phyloP scores from a whole-genome alignment of 257 asterid species.

The Solanum pimpinellifolium region DNA sequence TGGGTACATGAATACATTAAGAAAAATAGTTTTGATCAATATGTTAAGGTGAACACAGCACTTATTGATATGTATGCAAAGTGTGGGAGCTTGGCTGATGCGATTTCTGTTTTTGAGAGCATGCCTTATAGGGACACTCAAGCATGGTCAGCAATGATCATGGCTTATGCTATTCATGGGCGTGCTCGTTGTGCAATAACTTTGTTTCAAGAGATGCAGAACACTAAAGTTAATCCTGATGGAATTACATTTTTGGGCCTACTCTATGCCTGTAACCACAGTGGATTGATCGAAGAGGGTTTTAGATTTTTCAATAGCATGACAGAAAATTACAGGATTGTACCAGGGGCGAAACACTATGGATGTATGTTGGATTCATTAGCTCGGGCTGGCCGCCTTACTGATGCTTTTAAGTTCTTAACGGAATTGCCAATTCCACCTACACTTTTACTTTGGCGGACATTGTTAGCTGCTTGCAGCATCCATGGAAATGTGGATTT shows the following conservation, averaged over 20 bases:
- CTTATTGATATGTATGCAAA: constrained; percentile 37
- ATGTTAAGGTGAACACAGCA: constrained; percentile 25
- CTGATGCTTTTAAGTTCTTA: constrained; percentile 19
- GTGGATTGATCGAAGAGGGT: constrained; percentile 16
- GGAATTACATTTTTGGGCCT: constrained; percentile 22
- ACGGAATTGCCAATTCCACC: constrained; percentile 13
- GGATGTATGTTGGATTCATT: constrained; percentile 28
- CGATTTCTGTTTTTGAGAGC: constrained; percentile 13
- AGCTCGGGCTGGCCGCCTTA: constrained; percentile 25
- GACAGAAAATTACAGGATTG: constrained; percentile 13
- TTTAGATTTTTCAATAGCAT: constrained; percentile 10
- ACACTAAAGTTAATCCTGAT: constrained; percentile 12
- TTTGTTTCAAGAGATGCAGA: constrained; percentile 17
- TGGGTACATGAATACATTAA: constrained; percentile 22
- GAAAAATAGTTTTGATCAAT: constrained; percentile 16
- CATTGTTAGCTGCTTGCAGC: constrained; percentile 28
- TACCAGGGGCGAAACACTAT: constrained; percentile 22
- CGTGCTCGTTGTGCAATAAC: constrained; percentile 15
- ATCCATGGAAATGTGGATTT: constrained; percentile 17
- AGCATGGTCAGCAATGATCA: constrained; percentile 29
- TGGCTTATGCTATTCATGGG: constrained; percentile 35
- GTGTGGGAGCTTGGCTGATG: constrained; percentile 29
- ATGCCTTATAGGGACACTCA: constrained; percentile 19
- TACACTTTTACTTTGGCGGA: constrained; percentile 24
- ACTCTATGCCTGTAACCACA: constrained; percentile 23